Percentiles rank a stretch among this genome's conserved stretches.
These are phyloP conservation scores for Coemansia sp. DNA, from an alignment of 192 early-diverging fungal species.

Conservation along the genomic window DNA sequence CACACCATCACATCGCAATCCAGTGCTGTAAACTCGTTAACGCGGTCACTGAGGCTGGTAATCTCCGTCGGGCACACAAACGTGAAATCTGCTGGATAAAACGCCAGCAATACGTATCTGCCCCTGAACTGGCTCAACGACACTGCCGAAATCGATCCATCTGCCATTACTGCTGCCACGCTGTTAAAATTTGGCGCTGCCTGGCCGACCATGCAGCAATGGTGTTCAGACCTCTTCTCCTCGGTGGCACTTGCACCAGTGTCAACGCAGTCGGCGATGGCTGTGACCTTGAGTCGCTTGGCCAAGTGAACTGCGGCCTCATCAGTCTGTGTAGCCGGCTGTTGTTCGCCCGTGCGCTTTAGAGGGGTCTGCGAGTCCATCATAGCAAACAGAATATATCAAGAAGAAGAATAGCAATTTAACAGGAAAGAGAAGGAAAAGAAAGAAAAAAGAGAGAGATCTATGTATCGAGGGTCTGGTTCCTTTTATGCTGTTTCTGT, in stretches of 20 bases:
- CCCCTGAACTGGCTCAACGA: slow-evolving; percentile 12
- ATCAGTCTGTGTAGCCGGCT: background rate
- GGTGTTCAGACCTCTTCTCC: too few relatives aligned
- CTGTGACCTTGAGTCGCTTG: background rate
- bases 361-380: too few relatives aligned
- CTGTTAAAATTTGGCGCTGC: slow-evolving; percentile 10
- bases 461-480: too few relatives aligned
- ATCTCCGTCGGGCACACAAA: slow-evolving; percentile 80
- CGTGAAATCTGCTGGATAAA: slow-evolving; percentile 84
- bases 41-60: slow-evolving; percentile 70
- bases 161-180: slow-evolving; percentile 6
- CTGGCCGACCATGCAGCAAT: background rate
- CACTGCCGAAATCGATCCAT: background rate
- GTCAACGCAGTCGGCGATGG: background rate
- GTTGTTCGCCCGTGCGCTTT: too few relatives aligned
- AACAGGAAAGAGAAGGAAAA: too few relatives aligned
- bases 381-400: too few relatives aligned
- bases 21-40: slow-evolving; percentile 63
- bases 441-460: too few relatives aligned
- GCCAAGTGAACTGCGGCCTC: background rate
- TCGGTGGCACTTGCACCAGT: background rate
- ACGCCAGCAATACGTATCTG: slow-evolving; percentile 62
- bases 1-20: slow-evolving; percentile 60
- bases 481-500: too few relatives aligned
- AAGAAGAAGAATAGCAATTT: too few relatives aligned